Conservation (phyloP, 2,329 filamentous ascomycete species). For the Metarhizium album region DNA sequence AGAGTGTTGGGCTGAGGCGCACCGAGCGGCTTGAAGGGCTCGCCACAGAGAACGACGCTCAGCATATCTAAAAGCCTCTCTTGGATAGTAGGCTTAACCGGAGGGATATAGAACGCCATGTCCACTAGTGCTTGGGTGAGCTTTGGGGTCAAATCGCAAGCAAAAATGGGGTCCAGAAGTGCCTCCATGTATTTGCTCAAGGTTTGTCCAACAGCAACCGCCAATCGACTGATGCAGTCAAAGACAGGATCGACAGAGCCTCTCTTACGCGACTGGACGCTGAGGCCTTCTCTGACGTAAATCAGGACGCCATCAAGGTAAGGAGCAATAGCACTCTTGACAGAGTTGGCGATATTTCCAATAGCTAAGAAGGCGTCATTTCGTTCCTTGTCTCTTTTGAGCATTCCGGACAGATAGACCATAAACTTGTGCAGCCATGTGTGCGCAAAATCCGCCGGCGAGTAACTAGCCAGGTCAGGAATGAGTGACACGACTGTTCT, state of each 20-base stretch:
- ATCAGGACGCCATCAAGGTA: conserved; percentile 92
- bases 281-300: conserved; percentile 84
- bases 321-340: conserved; percentile 87
- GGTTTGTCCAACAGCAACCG: conserved; percentile 89
- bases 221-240: conserved; percentile 93
- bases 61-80: conserved; percentile 90
- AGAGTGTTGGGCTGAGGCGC: conserved; percentile 78
- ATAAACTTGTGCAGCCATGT: conserved; percentile 91
- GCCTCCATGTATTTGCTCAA: conserved; percentile 98
- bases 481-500: conserved; percentile 87
- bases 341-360: conserved; percentile 90
- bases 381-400: conserved; percentile 89
- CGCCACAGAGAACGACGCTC: conserved; percentile 83
- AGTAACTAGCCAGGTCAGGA: conserved; percentile 84
- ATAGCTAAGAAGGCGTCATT: conserved; percentile 94
- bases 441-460: conserved; percentile 78
- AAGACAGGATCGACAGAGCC: conserved; percentile 73
- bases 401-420: conserved; percentile 85
- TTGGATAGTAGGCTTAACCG: conserved; percentile 85
- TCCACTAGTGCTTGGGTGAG: conserved; percentile 93
- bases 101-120: conserved; percentile 97
- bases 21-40: conserved; percentile 84
- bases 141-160: conserved; percentile 86
- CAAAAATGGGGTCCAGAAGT: conserved; percentile 89
- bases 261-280: conserved; percentile 60